phyloP scores from a whole-genome alignment of 2,329 filamentous ascomycete genomes.

The Penicillium frequentans region DNA sequence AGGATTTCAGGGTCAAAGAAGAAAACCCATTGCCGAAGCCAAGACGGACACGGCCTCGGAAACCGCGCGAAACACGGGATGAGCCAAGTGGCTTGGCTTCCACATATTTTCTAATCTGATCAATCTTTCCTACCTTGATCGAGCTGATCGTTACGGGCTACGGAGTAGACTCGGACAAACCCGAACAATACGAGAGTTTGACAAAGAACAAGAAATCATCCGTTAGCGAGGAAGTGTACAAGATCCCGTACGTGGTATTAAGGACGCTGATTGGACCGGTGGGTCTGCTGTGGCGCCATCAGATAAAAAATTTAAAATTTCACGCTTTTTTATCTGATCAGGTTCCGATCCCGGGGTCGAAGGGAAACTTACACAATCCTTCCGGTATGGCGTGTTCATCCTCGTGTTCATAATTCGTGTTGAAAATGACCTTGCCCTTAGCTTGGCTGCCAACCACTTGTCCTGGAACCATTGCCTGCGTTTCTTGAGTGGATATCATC shows the following conservation, averaged over 20 bases:
- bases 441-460: neutral
- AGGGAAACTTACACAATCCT: neutral
- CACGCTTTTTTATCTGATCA: slow-evolving; percentile 20
- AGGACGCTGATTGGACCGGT: neutral
- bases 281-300: slow-evolving; percentile 18
- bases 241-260: too few relatives aligned
- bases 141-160: neutral
- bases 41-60: slow-evolving; percentile 5
- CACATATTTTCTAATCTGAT: neutral
- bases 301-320: slow-evolving; percentile 11
- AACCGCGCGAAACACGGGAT: slow-evolving; percentile 7
- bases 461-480: neutral
- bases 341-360: too few relatives aligned
- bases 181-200: neutral
- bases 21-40: neutral
- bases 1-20: neutral
- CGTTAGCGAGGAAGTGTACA: too few relatives aligned
- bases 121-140: neutral
- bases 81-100: neutral
- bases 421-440: neutral
- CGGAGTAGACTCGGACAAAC: neutral
- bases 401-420: neutral
- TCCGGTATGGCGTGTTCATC: neutral
- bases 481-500: neutral
- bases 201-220: neutral